Evolutionary conservation across 2,329 filamentous ascomycete species (phyloP).

Genomic region (Mycosphaerella sp.): DNA sequence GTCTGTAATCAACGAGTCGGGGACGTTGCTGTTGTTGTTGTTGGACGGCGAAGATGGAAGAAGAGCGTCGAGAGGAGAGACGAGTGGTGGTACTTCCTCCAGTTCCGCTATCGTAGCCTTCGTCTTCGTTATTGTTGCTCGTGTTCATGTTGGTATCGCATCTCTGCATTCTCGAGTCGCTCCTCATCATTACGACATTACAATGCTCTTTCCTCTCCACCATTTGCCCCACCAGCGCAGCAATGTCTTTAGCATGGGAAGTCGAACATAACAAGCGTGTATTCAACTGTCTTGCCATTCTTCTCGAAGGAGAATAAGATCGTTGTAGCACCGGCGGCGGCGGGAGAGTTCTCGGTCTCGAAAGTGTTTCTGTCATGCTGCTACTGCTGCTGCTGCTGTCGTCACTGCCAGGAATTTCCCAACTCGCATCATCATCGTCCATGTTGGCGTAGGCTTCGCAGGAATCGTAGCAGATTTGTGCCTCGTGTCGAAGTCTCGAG

Average conservation of each 20-base stretch:
- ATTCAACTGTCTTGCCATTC: constrained; percentile 38
- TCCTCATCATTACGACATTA: constrained; percentile 17
- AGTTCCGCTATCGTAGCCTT: constrained; percentile 26
- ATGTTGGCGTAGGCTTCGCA: constrained; percentile 31
- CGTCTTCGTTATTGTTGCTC: constrained; percentile 19
- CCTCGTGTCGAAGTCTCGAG: constrained; percentile 24
- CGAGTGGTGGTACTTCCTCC: constrained; percentile 3
- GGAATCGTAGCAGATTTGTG: constrained; percentile 31
- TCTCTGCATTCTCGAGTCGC: background rate
- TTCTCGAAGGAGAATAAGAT: constrained; percentile 34
- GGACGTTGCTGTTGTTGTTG: background rate
- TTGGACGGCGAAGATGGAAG: constrained; percentile 10
- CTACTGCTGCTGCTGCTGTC: constrained; percentile 7
- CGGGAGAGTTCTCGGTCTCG: constrained; percentile 11
- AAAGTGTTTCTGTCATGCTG: background rate
- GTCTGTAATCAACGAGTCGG: constrained; percentile 15
- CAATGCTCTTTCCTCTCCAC: constrained; percentile 40
- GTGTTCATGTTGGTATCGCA: background rate
- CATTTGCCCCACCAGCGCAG: constrained; percentile 39
- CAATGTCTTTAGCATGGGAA: constrained; percentile 38
- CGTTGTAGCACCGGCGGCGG: constrained; percentile 8
- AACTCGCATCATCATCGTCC: constrained; percentile 27
- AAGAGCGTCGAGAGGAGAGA: constrained; percentile 17
- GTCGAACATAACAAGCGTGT: constrained; percentile 37
- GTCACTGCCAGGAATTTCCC: constrained; percentile 20